Percentiles rank a stretch among this genome's conserved stretches.
These are phyloP conservation scores for Penicillium flavigenum DNA, from an alignment of 495 filamentous ascomycete species.

Conservation along the genomic window DNA sequence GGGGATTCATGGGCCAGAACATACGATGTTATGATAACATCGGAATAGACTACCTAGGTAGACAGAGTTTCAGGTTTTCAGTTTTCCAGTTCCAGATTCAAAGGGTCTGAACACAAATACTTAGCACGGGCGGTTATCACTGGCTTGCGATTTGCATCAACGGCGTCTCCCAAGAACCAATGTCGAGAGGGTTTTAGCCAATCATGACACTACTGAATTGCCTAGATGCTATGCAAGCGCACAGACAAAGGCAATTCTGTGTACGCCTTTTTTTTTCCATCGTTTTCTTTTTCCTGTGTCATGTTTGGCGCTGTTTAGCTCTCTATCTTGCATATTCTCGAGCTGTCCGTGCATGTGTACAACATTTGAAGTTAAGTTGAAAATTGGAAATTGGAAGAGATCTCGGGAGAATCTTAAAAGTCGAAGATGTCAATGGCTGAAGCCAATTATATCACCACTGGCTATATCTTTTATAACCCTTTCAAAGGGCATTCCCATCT, in stretches of 20 bases:
- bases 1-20: neutral
- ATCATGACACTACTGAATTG: slow-evolving; percentile 8
- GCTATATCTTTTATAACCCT: neutral
- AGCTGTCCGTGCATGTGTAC: neutral
- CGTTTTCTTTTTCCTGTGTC: neutral
- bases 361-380: neutral
- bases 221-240: slow-evolving; percentile 17
- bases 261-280: neutral
- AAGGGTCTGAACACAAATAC: slow-evolving; percentile 2
- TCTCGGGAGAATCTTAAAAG: neutral
- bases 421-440: neutral
- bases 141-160: slow-evolving; percentile 14
- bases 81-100: neutral
- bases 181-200: slow-evolving; percentile 16
- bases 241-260: slow-evolving; percentile 23
- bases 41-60: too few species aligned
- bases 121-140: slow-evolving; percentile 16
- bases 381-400: neutral
- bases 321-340: neutral
- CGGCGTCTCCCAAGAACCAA: neutral
- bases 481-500: neutral
- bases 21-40: too few species aligned
- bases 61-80: neutral
- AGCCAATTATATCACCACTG: neutral
- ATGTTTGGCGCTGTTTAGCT: neutral